Base-by-base conservation (phyloP, 2,329 filamentous ascomycete genomes). In the Fusarium tanahbumbuense region DNA sequence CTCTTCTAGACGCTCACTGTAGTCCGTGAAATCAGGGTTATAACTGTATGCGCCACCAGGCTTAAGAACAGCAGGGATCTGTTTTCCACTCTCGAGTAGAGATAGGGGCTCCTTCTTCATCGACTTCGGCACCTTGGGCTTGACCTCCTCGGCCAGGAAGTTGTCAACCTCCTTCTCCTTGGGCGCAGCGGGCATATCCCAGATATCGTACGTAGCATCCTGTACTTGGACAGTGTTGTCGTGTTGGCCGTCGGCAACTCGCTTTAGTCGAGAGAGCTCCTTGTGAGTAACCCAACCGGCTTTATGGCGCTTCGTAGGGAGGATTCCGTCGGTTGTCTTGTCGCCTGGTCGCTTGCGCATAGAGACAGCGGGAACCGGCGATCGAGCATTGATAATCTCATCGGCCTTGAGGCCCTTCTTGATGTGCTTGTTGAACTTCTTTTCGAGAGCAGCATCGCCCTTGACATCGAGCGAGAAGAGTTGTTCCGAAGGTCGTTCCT, bases 11-110 rank as follows among this genome's bases (percentile, higher is more conserved):
- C 95, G 88, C 11, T 88, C 86, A 74, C 94, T 91, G 86, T 97
- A 99, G 68, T 97, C 94, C 68, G 89, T 87, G 73, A 97, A 97
- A 8, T 88, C 84, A 0, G 96, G 96, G 78, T 99, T 99, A 83
- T 99, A 99, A 74, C 93, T 97, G 79, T 91, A 93, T 63, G 93
- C 94, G 18, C 91, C 93, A 9, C 89, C 87, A 3, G 96, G 96
- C 76, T 90, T 92, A 66, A 87, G 85, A 1, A 99, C 92, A 5
- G 94, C 90, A 2, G 93, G 92, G 11, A 97, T 84, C 0, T 87
- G 80, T 79, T 95, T 97, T 40, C 94, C 94, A 76, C 86, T 93
- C 45, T 91, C 92, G n/a, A 92, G 87, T 30, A 98, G 86, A 6
- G 94, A 93, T 56, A 97, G 86, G 6, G 96, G 93, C 41, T 91